Evolutionary conservation across 2,329 filamentous ascomycete genomes (phyloP).

Genomic region (Fusarium sp.): DNA sequence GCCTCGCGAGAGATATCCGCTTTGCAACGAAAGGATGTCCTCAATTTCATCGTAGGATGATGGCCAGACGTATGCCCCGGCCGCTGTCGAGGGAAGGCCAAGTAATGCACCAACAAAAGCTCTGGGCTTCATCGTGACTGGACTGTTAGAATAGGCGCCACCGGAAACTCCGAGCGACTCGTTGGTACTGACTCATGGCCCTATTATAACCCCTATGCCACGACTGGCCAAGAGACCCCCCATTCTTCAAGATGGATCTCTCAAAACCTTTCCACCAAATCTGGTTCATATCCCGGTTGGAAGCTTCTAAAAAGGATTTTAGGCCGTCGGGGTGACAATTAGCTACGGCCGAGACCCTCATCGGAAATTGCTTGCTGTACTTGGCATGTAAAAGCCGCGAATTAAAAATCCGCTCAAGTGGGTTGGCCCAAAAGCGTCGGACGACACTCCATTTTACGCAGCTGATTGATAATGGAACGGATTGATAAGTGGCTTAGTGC

Average conservation of each 20-base stretch:
- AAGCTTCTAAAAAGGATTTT: background rate
- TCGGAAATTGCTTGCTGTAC: background rate
- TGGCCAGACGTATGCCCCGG: slow-evolving; percentile 9
- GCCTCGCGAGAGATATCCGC: slow-evolving; percentile 15
- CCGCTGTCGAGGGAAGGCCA: background rate
- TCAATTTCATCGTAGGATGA: slow-evolving; percentile 29
- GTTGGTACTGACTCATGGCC: too few relatives aligned
- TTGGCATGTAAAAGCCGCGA: background rate
- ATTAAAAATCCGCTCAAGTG: background rate
- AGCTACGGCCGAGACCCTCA: background rate
- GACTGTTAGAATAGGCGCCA: too few relatives aligned
- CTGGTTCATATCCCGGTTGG: background rate
- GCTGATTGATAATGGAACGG: slow-evolving; percentile 3
- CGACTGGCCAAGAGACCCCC: too few relatives aligned
- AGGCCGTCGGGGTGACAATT: background rate
- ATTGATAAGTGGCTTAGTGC: background rate
- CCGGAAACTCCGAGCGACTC: too few relatives aligned
- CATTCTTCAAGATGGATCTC: background rate
- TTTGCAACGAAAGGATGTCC: slow-evolving; percentile 20
- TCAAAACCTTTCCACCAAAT: too few relatives aligned
- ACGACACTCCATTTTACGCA: background rate
- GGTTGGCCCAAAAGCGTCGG: background rate
- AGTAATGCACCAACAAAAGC: background rate
- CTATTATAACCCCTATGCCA: too few relatives aligned
- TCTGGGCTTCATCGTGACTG: too few relatives aligned